These are phyloP conservation scores for Fusarium anthophilum DNA, from an alignment of 2,329 filamentous ascomycete genomes.

Conservation along the genomic window DNA sequence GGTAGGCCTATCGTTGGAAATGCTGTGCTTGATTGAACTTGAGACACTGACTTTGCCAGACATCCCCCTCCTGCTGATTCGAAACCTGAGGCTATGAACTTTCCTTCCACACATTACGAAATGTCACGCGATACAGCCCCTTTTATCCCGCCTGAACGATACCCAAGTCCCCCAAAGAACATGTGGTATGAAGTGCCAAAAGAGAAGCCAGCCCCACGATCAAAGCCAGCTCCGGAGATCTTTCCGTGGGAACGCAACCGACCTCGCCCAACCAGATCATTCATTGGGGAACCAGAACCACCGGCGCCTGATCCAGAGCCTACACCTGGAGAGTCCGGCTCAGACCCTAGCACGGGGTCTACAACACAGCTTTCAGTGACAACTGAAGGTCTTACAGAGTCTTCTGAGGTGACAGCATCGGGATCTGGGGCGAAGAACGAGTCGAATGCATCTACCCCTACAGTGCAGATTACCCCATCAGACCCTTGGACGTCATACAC, in stretches of 20 bases:
- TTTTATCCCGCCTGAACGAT: slow-evolving; percentile 79
- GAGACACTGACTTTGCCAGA: slow-evolving; percentile 51
- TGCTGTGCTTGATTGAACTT: neutral
- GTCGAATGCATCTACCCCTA: slow-evolving; percentile 59
- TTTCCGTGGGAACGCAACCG: slow-evolving; percentile 90
- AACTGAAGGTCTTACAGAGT: slow-evolving; percentile 43
- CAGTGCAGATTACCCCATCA: slow-evolving; percentile 56
- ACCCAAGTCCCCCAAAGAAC: slow-evolving; percentile 84
- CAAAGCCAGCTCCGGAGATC: slow-evolving; percentile 71
- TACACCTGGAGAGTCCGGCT: neutral
- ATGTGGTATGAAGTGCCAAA: slow-evolving; percentile 90
- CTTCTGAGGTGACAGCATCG: slow-evolving; percentile 48
- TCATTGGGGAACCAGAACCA: slow-evolving; percentile 49
- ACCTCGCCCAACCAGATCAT: slow-evolving; percentile 71
- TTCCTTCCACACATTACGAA: slow-evolving; percentile 80
- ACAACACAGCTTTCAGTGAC: slow-evolving; percentile 14
- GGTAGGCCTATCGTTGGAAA: slow-evolving; percentile 49
- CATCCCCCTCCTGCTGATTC: slow-evolving; percentile 72
- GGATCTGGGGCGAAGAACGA: slow-evolving; percentile 48
- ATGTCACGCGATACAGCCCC: slow-evolving; percentile 82
- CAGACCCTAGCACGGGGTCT: neutral
- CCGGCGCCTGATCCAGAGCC: slow-evolving; percentile 3
- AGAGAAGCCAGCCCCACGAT: slow-evolving; percentile 62
- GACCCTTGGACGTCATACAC: slow-evolving; percentile 78
- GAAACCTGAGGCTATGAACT: slow-evolving; percentile 84